Conservation (phyloP, 352 stramenopile species). For the Phytophthora agathidicida region DNA sequence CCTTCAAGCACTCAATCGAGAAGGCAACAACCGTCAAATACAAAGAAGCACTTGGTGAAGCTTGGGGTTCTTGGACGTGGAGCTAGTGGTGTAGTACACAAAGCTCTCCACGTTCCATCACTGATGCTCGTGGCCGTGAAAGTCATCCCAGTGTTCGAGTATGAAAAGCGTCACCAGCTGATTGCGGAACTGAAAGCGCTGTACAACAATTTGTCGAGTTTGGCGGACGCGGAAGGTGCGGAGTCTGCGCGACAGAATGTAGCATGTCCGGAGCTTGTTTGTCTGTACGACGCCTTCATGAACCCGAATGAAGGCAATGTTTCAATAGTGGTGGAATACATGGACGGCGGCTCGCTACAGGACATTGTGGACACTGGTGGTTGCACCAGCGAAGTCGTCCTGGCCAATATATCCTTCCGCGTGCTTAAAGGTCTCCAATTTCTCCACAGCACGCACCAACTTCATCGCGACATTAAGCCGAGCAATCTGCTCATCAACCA, state of each 20-base stretch:
- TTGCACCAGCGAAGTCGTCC: constrained; percentile 85
- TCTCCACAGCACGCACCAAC: constrained; percentile 89
- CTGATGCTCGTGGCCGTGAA: constrained; percentile 91
- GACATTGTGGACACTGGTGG: constrained; percentile 92
- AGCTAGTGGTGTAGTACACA: constrained; percentile 89
- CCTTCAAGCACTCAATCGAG: constrained; percentile 21
- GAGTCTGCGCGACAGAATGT: constrained; percentile 43
- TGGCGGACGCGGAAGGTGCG: constrained; percentile 53
- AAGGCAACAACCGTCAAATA: constrained; percentile 50
- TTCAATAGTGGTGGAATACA: constrained; percentile 96
- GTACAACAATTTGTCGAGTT: constrained; percentile 86
- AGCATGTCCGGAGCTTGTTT: constrained; percentile 87
- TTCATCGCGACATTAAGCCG: constrained; percentile 96
- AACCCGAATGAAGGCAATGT: constrained; percentile 91
- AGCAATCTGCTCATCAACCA: constrained; percentile 95
- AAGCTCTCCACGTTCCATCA: constrained; percentile 90
- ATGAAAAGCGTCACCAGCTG: constrained; percentile 88
- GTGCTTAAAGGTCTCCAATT: constrained; percentile 89
- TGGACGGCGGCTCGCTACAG: constrained; percentile 94
- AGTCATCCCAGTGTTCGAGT: constrained; percentile 91
- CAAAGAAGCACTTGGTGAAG: constrained; percentile 86
- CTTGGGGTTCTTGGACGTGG: constrained; percentile 81
- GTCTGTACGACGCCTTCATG: constrained; percentile 95
- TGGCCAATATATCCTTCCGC: constrained; percentile 89
- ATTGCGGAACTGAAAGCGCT: constrained; percentile 86